phyloP scores from a whole-genome alignment of 768 basidiomycete genomes.

The Kwoniella sp. region DNA sequence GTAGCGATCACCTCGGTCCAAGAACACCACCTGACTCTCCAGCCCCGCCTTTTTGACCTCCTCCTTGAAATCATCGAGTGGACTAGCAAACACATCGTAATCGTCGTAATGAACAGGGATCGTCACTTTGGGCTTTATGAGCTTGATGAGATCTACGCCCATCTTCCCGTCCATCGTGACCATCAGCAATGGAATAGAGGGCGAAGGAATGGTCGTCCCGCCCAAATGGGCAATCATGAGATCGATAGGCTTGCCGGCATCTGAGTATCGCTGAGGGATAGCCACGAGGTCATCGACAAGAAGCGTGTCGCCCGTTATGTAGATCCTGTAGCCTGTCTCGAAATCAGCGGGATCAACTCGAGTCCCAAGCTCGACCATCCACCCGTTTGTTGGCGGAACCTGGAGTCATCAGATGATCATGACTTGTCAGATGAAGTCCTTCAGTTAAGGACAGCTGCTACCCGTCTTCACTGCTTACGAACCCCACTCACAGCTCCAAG shows the following conservation, averaged over 20 bases:
- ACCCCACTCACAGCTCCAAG: constrained; percentile 8
- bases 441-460: no score
- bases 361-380: constrained; percentile 44
- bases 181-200: constrained; percentile 45
- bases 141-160: constrained; percentile 52
- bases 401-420: neutral
- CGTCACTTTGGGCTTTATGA: constrained; percentile 54
- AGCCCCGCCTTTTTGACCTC: constrained; percentile 49
- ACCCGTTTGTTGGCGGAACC: constrained; percentile 49
- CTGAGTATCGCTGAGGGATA: constrained; percentile 51
- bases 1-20: constrained; percentile 52
- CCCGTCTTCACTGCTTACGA: neutral
- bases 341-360: neutral
- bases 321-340: constrained; percentile 45
- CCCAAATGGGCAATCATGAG: constrained; percentile 55
- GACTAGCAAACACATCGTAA: constrained; percentile 35
- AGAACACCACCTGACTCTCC: constrained; percentile 51
- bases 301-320: constrained; percentile 56
- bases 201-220: constrained; percentile 54
- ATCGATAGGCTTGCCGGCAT: constrained; percentile 42
- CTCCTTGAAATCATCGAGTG: constrained; percentile 52
- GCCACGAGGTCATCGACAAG: constrained; percentile 24
- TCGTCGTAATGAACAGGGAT: constrained; percentile 55
- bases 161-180: constrained; percentile 55
- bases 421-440: neutral